A percentile compares a stretch with the other conserved stretches of the same genome.
Conservation (phyloP, 2,329 filamentous ascomycete genomes). For the Sporothrix globosa region DNA sequence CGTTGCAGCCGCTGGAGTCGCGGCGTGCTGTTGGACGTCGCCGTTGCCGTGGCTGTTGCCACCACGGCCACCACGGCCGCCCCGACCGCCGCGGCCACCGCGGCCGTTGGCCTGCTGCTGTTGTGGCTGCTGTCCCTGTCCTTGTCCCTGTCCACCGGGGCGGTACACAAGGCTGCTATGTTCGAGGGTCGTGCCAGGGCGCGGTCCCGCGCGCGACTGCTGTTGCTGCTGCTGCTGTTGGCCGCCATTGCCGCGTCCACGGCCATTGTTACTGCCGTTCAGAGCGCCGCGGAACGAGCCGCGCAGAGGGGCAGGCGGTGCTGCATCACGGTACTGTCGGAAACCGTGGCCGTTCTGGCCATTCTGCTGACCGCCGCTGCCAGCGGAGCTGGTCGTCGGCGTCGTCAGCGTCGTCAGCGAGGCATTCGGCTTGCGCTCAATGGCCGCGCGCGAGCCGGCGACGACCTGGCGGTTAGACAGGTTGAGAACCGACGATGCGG, state of each 20-base stretch:
- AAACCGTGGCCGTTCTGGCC: slow-evolving; percentile 46
- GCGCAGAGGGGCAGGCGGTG: slow-evolving; percentile 58
- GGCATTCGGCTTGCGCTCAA: slow-evolving; percentile 56
- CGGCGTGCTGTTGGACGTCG: slow-evolving; percentile 9
- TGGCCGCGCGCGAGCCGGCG: slow-evolving; percentile 62
- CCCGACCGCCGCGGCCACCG: slow-evolving; percentile 28
- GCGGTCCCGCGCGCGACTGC: slow-evolving; percentile 36
- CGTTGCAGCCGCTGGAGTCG: slow-evolving; percentile 33
- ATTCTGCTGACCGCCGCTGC: slow-evolving; percentile 42
- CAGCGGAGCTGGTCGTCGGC: slow-evolving; percentile 51
- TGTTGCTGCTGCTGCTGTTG: slow-evolving; percentile 41
- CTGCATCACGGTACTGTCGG: slow-evolving; percentile 63
- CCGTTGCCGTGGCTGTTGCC: background rate
- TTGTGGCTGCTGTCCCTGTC: slow-evolving; percentile 33
- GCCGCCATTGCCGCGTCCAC: slow-evolving; percentile 44
- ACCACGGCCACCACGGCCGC: slow-evolving; percentile 14
- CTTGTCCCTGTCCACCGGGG: slow-evolving; percentile 38
- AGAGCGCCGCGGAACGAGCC: slow-evolving; percentile 62
- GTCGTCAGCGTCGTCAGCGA: slow-evolving; percentile 57
- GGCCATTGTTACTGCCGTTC: slow-evolving; percentile 50
- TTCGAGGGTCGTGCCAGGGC: slow-evolving; percentile 47
- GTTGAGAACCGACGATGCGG: slow-evolving; percentile 86
- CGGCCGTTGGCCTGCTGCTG: slow-evolving; percentile 29
- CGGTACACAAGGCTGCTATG: slow-evolving; percentile 60
- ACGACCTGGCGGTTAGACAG: slow-evolving; percentile 80